phyloP scores from a whole-genome alignment of 768 basidiomycete species.

The Albatrellus ellisii region DNA sequence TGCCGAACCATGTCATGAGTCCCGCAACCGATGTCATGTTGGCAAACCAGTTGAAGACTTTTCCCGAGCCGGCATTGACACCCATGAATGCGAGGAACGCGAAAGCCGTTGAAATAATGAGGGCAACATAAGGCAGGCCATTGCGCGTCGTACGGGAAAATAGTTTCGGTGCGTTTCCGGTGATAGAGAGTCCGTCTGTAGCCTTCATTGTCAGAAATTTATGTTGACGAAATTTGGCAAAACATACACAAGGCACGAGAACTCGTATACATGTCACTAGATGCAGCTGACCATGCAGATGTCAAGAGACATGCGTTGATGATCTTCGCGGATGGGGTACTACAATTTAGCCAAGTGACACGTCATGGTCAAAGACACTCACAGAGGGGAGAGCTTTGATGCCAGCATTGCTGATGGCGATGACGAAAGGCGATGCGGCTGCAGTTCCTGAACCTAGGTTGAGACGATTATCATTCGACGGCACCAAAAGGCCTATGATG shows the following conservation, averaged over 20 bases:
- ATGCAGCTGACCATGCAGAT: constrained; percentile 87
- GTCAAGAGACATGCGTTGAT: constrained; percentile 20
- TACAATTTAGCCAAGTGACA: neutral
- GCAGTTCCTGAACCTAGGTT: constrained; percentile 42
- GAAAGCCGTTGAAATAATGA: constrained; percentile 56
- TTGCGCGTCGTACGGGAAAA: constrained; percentile 55
- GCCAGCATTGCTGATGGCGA: constrained; percentile 69
- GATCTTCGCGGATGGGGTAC: constrained; percentile 9
- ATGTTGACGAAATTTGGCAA: neutral
- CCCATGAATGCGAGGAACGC: constrained; percentile 71
- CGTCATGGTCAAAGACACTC: constrained; percentile 5
- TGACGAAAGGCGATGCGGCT: constrained; percentile 79
- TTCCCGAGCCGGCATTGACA: constrained; percentile 47
- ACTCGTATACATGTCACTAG: constrained; percentile 82
- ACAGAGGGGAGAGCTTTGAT: constrained; percentile 44
- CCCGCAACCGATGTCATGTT: constrained; percentile 39
- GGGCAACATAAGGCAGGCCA: constrained; percentile 67
- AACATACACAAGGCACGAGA: constrained; percentile 72
- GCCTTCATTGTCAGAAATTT: neutral
- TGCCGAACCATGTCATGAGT: constrained; percentile 35
- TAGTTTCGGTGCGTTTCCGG: constrained; percentile 71
- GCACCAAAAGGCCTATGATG: constrained; percentile 76
- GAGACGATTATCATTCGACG: constrained; percentile 49
- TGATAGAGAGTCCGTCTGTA: constrained; percentile 66
- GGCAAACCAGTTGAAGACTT: constrained; percentile 69